phyloP scores from a whole-genome alignment of 768 basidiomycete species.

The Hysterangium stoloniferum region DNA sequence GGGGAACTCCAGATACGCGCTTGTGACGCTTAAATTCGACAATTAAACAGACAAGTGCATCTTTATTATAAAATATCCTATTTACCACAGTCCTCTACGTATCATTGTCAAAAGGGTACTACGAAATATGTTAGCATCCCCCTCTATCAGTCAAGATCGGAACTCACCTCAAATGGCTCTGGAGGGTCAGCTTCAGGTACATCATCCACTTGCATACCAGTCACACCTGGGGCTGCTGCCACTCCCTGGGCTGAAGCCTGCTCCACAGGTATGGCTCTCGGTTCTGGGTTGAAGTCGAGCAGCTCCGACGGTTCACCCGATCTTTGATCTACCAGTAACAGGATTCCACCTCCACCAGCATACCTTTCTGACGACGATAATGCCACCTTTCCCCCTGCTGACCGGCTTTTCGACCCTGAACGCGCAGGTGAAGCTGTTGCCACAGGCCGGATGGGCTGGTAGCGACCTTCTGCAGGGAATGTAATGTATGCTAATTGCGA shows the following conservation, averaged over 20 bases:
- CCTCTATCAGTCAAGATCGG: constrained; percentile 5
- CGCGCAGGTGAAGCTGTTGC: constrained; percentile 30
- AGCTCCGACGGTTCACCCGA: constrained; percentile 69
- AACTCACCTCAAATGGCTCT: constrained; percentile 72
- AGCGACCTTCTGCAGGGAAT: constrained; percentile 74
- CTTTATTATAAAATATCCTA: too few relatives aligned
- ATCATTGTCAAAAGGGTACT: constrained; percentile 77
- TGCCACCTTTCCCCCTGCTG: constrained; percentile 12
- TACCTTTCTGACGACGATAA: constrained; percentile 45
- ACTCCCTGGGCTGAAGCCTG: constrained; percentile 17
- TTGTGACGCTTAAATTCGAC: too few relatives aligned
- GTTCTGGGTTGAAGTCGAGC: constrained; percentile 50
- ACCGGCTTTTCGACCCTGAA: constrained; percentile 2
- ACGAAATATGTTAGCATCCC: constrained; percentile 18
- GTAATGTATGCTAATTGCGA: constrained; percentile 78
- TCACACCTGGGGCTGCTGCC: constrained; percentile 20
- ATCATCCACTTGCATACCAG: constrained; percentile 60
- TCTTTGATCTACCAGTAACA: constrained; percentile 70
- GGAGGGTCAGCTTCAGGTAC: constrained; percentile 71
- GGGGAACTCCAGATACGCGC: too few relatives aligned
- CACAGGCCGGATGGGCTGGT: constrained; percentile 82
- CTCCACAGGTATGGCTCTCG: constrained; percentile 24
- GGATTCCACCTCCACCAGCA: constrained; percentile 79
- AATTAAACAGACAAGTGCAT: too few relatives aligned
- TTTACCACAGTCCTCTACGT: too few relatives aligned